Conservation (phyloP, 805 yeast genomes). For the Yarrowia deformans region DNA sequence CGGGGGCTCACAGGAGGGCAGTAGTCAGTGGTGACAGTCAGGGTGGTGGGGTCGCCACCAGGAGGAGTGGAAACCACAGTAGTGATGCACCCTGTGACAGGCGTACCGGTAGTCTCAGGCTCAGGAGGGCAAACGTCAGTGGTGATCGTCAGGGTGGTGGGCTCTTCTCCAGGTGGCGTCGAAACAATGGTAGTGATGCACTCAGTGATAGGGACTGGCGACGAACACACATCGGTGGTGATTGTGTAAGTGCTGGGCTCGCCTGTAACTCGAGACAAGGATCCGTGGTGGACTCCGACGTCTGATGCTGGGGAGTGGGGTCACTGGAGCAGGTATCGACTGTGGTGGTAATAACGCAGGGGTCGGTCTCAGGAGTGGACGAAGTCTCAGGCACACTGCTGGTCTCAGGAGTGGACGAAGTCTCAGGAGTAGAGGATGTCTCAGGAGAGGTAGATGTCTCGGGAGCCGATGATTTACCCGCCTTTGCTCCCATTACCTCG, state of each 20-base stretch:
- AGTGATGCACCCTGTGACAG: background rate
- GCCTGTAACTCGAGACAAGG: slow-evolving; percentile 8
- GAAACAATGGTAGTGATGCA: background rate
- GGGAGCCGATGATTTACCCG: background rate
- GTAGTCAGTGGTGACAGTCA: slow-evolving; percentile 15
- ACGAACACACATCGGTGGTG: slow-evolving; percentile 17
- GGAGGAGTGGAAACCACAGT: slow-evolving; percentile 7
- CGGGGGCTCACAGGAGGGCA: slow-evolving; percentile 17
- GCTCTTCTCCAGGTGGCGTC: slow-evolving; percentile 14
- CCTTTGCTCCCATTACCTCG: slow-evolving; percentile 5
- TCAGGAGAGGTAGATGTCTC: background rate
- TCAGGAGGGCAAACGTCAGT: slow-evolving; percentile 11
- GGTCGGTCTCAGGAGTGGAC: background rate
- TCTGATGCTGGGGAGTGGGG: background rate
- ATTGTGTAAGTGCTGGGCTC: slow-evolving; percentile 15
- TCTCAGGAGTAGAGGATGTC: background rate
- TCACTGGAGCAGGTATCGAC: background rate
- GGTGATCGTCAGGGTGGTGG: background rate
- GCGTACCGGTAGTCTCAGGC: background rate
- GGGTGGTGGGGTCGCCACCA: slow-evolving; percentile 1
- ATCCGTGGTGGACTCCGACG: background rate
- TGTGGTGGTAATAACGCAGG: background rate
- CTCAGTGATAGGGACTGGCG: background rate
- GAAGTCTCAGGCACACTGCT: background rate
- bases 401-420: background rate